Conservation (phyloP, 2,329 filamentous ascomycete genomes). For the Cladophialophora chaetospira region DNA sequence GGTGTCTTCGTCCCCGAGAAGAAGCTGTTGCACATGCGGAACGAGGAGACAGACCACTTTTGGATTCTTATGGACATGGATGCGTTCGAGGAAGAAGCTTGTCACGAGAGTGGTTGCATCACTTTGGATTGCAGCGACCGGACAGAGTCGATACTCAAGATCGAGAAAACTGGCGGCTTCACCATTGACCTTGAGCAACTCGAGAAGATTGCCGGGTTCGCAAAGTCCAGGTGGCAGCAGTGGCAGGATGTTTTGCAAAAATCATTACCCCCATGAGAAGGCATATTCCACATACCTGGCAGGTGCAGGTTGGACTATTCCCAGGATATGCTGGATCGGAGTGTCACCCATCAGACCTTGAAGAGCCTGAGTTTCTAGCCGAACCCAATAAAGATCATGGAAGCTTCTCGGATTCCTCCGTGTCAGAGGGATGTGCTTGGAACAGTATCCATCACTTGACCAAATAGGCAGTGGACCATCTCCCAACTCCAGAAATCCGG, state of each 20-base stretch:
- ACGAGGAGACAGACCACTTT: slow-evolving; percentile 49
- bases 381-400: too few species aligned
- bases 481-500: too few species aligned
- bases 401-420: too few species aligned
- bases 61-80: slow-evolving; percentile 91
- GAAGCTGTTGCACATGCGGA: slow-evolving; percentile 46
- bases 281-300: too few species aligned
- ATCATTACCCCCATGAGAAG: not conserved
- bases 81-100: slow-evolving; percentile 82
- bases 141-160: slow-evolving; percentile 60
- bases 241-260: slow-evolving; percentile 29
- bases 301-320: too few species aligned
- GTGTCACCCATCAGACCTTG: too few species aligned
- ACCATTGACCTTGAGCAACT: slow-evolving; percentile 64
- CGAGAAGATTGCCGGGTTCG: slow-evolving; percentile 59
- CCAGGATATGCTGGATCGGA: too few species aligned
- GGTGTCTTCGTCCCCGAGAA: slow-evolving; percentile 70
- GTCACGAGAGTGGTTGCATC: slow-evolving; percentile 78
- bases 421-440: too few species aligned
- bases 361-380: too few species aligned
- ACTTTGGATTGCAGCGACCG: slow-evolving; percentile 67
- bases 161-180: slow-evolving; percentile 83
- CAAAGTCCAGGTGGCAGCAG: slow-evolving; percentile 62
- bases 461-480: too few species aligned
- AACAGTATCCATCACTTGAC: too few species aligned